Evolutionary conservation across 768 basidiomycete genomes (phyloP).

Genomic region (Mycena vulgaris): DNA sequence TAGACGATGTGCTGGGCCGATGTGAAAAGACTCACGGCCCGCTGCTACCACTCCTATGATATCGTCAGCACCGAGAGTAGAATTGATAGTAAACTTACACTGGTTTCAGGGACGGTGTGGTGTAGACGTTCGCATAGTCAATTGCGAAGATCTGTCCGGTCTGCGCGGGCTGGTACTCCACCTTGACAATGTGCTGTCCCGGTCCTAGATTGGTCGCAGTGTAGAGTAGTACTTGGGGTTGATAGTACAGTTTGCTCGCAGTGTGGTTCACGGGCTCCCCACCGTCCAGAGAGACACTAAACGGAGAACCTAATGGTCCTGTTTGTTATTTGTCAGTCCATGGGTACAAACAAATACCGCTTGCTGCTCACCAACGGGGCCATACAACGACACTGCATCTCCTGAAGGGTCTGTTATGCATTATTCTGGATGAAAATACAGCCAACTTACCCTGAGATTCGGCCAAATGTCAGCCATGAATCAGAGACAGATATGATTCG

Average conservation of each 20-base stretch:
- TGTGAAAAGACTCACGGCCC: constrained; percentile 6
- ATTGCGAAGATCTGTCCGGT: constrained; percentile 44
- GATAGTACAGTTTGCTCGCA: constrained; percentile 43
- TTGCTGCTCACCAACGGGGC: constrained; percentile 49
- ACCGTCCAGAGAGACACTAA: constrained; percentile 54
- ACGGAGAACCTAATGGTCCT: constrained; percentile 52
- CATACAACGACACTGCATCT: constrained; percentile 62
- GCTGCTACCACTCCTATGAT: constrained; percentile 18
- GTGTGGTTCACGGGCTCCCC: constrained; percentile 40
- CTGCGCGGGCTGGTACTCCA: constrained; percentile 35
- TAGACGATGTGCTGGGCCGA: not conserved
- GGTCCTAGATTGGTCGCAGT: constrained; percentile 38
- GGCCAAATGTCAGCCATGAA: not conserved
- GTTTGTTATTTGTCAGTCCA: not conserved
- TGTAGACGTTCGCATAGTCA: constrained; percentile 51
- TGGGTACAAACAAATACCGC: no score
- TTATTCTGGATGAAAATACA: not conserved
- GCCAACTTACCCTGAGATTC: constrained; percentile 36
- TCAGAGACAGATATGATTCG: not conserved
- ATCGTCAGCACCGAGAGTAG: not conserved
- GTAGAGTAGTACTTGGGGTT: constrained; percentile 41
- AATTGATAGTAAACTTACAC: constrained; percentile 20
- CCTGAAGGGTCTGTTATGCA: constrained; percentile 47
- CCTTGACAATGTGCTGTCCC: constrained; percentile 36
- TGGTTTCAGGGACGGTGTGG: constrained; percentile 42